Percentiles rank a stretch among this genome's conserved stretches.
Conservation (phyloP, 169 alveolate genomes). For the Eimeria brunetti region DNA sequence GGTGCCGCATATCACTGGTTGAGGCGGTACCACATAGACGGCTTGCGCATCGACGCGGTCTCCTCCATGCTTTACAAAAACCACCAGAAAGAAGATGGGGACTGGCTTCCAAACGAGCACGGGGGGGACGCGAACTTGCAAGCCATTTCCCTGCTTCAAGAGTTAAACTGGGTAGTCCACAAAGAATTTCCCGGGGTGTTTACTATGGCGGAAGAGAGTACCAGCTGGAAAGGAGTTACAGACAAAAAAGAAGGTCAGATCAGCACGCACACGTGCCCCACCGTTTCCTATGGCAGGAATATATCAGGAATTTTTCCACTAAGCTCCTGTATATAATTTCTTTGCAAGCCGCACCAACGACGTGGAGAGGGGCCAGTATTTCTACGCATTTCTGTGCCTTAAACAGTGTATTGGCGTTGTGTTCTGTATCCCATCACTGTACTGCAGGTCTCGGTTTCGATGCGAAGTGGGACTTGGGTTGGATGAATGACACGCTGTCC, state of each 20-base stretch:
- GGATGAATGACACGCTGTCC: constrained; percentile 88
- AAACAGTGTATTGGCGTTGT: not conserved
- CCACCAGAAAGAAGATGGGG: constrained; percentile 83
- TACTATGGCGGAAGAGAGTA: constrained; percentile 87
- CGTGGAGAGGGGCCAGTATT: no score
- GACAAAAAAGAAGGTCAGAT: constrained; percentile 72
- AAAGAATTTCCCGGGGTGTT: constrained; percentile 87
- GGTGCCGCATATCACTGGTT: constrained; percentile 89
- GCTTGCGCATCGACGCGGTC: constrained; percentile 87
- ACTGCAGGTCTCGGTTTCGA: constrained; percentile 86
- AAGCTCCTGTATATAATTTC: no score
- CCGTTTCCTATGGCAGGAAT: not conserved
- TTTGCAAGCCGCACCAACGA: not conserved
- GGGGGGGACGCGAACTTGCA: constrained; percentile 88
- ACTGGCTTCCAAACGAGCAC: constrained; percentile 87
- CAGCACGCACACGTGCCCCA: not conserved
- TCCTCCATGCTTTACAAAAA: constrained; percentile 86
- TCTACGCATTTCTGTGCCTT: not conserved
- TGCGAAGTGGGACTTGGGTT: constrained; percentile 88
- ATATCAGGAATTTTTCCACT: not conserved
- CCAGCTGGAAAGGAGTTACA: constrained; percentile 88
- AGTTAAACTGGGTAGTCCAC: constrained; percentile 87
- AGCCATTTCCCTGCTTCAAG: constrained; percentile 87
- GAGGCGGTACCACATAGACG: constrained; percentile 87
- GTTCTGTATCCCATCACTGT: not conserved